phyloP scores from a whole-genome alignment of 2,329 filamentous ascomycete species.

The Ophiostoma triangulosporum region DNA sequence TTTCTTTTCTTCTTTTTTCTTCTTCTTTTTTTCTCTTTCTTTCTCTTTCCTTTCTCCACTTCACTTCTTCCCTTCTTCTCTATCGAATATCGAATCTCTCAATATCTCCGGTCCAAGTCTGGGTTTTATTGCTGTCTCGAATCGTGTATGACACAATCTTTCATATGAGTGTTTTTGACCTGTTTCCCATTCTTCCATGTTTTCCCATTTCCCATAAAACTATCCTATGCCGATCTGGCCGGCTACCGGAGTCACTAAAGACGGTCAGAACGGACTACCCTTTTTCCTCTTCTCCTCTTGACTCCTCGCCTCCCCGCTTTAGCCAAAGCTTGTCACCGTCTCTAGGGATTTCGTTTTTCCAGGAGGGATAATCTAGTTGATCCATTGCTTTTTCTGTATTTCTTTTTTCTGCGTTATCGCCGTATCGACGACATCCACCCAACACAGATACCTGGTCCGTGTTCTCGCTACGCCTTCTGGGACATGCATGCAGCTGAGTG shows the following conservation, averaged over 20 bases:
- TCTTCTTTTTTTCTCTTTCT: not conserved
- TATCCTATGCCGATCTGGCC: too few relatives aligned
- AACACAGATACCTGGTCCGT: not conserved
- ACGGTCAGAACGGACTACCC: too few relatives aligned
- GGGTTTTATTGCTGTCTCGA: not conserved
- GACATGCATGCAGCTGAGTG: conserved; percentile 5
- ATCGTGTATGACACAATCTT: not conserved
- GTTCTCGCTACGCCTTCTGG: conserved; percentile 7
- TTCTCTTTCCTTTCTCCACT: not conserved
- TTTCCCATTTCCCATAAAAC: too few relatives aligned
- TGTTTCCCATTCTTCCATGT: not conserved
- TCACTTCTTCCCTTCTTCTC: not conserved
- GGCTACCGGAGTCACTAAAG: too few relatives aligned
- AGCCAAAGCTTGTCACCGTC: not conserved
- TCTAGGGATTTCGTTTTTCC: conserved; percentile 1
- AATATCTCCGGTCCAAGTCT: not conserved
- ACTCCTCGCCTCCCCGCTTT: too few relatives aligned
- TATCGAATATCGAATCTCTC: not conserved
- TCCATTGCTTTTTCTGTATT: not conserved
- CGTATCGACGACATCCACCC: too few relatives aligned
- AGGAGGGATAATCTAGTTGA: too few relatives aligned
- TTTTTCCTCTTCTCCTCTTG: not conserved
- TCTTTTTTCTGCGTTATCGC: not conserved
- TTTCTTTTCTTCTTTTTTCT: not conserved
- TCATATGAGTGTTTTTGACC: not conserved